Evolutionary conservation across 1,284 basidiomycete genomes (phyloP).

Genomic region (Albatrellus sp.): DNA sequence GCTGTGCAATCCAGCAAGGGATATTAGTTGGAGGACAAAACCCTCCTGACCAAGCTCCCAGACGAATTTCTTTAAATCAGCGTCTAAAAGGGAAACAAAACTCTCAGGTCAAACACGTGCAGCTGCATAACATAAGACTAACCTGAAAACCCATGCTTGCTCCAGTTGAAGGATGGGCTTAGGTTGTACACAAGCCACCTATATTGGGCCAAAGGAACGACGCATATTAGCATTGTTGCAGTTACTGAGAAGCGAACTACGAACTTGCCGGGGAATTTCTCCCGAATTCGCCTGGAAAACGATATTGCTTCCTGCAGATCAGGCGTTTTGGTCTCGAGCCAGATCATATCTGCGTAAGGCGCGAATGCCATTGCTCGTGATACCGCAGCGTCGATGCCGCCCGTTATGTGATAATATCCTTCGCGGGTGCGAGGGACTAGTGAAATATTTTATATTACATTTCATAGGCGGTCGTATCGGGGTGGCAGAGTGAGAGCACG

Average conservation of each 20-base stretch:
- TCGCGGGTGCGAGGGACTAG: constrained; percentile 79
- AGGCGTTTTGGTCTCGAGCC: constrained; percentile 86
- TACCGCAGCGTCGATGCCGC: constrained; percentile 52
- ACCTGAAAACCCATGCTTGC: constrained; percentile 71
- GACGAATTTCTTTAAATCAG: constrained; percentile 73
- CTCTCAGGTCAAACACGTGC: background rate
- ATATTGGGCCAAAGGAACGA: constrained; percentile 17
- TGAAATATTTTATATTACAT: background rate
- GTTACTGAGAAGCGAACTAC: constrained; percentile 12
- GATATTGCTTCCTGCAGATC: constrained; percentile 69
- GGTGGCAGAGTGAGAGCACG: constrained; percentile 1
- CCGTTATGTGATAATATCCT: constrained; percentile 84
- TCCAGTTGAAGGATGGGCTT: constrained; percentile 92
- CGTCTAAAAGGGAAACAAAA: constrained; percentile 26
- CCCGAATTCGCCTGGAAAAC: constrained; percentile 70
- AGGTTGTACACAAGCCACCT: constrained; percentile 86
- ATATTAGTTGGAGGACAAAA: constrained; percentile 77
- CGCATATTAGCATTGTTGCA: background rate
- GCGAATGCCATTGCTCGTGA: constrained; percentile 66
- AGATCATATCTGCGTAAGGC: constrained; percentile 74
- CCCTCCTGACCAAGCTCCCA: constrained; percentile 91
- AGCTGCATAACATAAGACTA: constrained; percentile 6
- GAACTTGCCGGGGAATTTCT: constrained; percentile 59
- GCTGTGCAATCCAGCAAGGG: constrained; percentile 80
- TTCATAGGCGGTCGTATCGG: too few species aligned